These are phyloP conservation scores for Blastobotrys illinoisensis DNA, from an alignment of 1,139 yeast species.

Conservation along the genomic window DNA sequence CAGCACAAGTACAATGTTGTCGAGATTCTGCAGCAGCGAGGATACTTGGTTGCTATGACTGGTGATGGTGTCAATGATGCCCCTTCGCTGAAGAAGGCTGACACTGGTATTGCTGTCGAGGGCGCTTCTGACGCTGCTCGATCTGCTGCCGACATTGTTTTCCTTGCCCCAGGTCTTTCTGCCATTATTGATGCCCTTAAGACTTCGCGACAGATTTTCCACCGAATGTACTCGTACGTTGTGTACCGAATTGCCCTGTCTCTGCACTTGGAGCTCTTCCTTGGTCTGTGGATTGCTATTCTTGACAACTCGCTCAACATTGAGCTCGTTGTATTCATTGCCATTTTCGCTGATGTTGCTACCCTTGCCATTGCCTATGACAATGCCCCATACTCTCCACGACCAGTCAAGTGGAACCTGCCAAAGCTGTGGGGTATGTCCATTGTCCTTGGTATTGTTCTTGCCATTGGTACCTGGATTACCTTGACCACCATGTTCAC, in stretches of 20 bases:
- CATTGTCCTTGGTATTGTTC: constrained; percentile 68
- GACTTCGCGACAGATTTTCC: constrained; percentile 95
- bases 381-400: constrained; percentile 86
- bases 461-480: constrained; percentile 90
- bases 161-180: constrained; percentile 94
- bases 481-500: constrained; percentile 87
- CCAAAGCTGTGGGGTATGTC: constrained; percentile 98
- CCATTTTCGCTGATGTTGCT: constrained; percentile 93
- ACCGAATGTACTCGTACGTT: constrained; percentile 95
- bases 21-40: constrained; percentile 84
- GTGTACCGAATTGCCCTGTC: constrained; percentile 95
- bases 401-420: constrained; percentile 90
- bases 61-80: constrained; percentile 99
- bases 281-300: constrained; percentile 92
- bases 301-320: constrained; percentile 77
- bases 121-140: constrained; percentile 97
- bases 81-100: constrained; percentile 93
- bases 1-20: constrained; percentile 93
- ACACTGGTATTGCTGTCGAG: constrained; percentile 95
- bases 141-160: constrained; percentile 94
- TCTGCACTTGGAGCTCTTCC: constrained; percentile 84
- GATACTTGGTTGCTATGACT: constrained; percentile 96
- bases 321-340: constrained; percentile 88
- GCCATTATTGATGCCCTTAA: constrained; percentile 82
- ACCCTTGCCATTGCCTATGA: constrained; percentile 93